phyloP scores from a whole-genome alignment of 2,329 filamentous ascomycete genomes.

The Eutypa lata region DNA sequence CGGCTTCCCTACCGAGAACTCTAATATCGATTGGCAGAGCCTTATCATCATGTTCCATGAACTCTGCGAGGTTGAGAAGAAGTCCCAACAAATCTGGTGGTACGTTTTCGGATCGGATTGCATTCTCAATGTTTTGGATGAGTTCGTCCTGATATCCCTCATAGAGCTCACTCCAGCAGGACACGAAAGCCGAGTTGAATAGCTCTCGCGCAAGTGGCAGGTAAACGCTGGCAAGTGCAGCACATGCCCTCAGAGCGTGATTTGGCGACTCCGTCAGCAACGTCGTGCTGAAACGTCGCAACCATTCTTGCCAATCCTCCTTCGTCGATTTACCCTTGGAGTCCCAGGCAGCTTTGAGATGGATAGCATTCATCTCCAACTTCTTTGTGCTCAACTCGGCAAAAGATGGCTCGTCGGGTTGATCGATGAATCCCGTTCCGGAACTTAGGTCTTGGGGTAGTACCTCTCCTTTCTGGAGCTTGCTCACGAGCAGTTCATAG shows the following conservation, averaged over 20 bases:
- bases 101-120: conserved; percentile 91
- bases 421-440: conserved; percentile 74
- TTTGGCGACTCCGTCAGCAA: conserved; percentile 93
- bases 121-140: conserved; percentile 91
- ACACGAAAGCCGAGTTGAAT: conserved; percentile 98
- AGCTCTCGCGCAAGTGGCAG: conserved; percentile 86
- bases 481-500: conserved; percentile 88
- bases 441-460: conserved; percentile 93
- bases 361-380: conserved; percentile 93
- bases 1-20: conserved; percentile 89
- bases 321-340: conserved; percentile 94
- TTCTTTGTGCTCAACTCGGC: conserved; percentile 89
- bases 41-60: conserved; percentile 99
- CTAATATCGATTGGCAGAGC: conserved; percentile 96
- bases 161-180: conserved; percentile 97
- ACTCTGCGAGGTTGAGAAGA: conserved; percentile 92
- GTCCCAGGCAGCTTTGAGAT: conserved; percentile 96
- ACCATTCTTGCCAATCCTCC: conserved; percentile 99
- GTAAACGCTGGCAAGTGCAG: conserved; percentile 85
- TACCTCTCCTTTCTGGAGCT: conserved; percentile 89
- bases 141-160: conserved; percentile 96
- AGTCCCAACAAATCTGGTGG: conserved; percentile 93
- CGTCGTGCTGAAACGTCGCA: conserved; percentile 92
- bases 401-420: conserved; percentile 75
- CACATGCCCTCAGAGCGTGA: conserved; percentile 89